Evolutionary conservation across 257 asterid genomes (phyloP).

Genomic region (Penstemon eatonii): DNA sequence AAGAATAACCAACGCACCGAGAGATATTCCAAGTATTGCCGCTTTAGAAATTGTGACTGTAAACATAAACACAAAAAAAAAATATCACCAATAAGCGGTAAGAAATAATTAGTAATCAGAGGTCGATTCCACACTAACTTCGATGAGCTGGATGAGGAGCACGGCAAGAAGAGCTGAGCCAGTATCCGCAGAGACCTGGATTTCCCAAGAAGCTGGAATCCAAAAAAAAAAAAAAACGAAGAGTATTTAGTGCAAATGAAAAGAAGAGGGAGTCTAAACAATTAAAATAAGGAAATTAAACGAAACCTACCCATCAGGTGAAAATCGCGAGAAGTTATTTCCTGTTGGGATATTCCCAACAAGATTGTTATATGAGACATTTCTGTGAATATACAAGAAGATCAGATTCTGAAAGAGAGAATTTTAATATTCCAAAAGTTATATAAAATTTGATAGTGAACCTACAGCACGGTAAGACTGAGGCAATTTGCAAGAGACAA

Average conservation of each 20-base stretch:
- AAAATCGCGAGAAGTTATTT: constrained; percentile 86
- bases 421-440: neutral
- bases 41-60: constrained; percentile 83
- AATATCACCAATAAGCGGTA: neutral
- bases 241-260: neutral
- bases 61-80: neutral
- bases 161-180: constrained; percentile 72
- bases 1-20: constrained; percentile 80
- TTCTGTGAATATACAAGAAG: constrained; percentile 40
- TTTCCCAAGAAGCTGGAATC: constrained; percentile 71
- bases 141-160: constrained; percentile 54
- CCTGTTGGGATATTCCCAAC: constrained; percentile 79
- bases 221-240: neutral
- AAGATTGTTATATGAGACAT: constrained; percentile 82
- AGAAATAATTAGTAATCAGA: neutral
- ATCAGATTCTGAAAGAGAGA: constrained; percentile 6
- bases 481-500: constrained; percentile 64
- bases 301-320: constrained; percentile 61
- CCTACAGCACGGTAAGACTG: constrained; percentile 80
- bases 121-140: constrained; percentile 37
- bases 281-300: neutral
- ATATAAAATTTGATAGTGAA: constrained; percentile 14
- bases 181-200: constrained; percentile 80
- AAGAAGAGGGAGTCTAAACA: neutral
- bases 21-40: constrained; percentile 91